Percentiles rank a stretch among this genome's conserved stretches.
phyloP scores from a whole-genome alignment of 225 moss, liverwort and hornwort species.

The Pseudoscleropodium purum region DNA sequence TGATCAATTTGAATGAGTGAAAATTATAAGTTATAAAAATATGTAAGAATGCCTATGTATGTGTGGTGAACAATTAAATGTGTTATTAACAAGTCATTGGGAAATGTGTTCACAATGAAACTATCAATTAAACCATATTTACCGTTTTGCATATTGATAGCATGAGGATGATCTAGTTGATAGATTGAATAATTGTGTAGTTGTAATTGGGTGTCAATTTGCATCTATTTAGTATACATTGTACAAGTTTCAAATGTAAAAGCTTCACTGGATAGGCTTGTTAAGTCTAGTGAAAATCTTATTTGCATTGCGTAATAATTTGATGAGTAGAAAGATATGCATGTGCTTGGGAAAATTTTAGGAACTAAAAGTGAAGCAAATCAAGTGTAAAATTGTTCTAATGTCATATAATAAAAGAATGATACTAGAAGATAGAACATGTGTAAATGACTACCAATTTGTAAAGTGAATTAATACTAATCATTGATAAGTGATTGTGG shows the following conservation, averaged over 20 bases:
- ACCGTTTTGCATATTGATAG: too few relatives aligned
- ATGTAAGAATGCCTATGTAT: not conserved
- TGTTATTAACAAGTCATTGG: not conserved
- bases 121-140: too few relatives aligned
- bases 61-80: not conserved
- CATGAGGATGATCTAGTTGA: not conserved
- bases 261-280: not conserved
- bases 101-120: not conserved
- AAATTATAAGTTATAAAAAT: not conserved
- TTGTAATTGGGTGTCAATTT: not conserved
- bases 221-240: not conserved
- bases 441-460: not conserved
- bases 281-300: not conserved
- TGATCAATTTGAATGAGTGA: not conserved
- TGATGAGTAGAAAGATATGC: not conserved
- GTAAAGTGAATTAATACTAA: not conserved
- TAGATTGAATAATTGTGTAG: not conserved
- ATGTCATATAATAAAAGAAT: not conserved
- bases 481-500: not conserved
- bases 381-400: not conserved
- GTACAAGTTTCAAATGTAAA: not conserved
- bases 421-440: not conserved
- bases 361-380: not conserved
- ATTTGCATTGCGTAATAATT: not conserved
- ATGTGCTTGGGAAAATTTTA: not conserved